A percentile compares a stretch with the other conserved stretches of the same genome.
Evolutionary conservation across 2,329 filamentous ascomycete genomes (phyloP).

Genomic region (Cladobotryum mycophilum): DNA sequence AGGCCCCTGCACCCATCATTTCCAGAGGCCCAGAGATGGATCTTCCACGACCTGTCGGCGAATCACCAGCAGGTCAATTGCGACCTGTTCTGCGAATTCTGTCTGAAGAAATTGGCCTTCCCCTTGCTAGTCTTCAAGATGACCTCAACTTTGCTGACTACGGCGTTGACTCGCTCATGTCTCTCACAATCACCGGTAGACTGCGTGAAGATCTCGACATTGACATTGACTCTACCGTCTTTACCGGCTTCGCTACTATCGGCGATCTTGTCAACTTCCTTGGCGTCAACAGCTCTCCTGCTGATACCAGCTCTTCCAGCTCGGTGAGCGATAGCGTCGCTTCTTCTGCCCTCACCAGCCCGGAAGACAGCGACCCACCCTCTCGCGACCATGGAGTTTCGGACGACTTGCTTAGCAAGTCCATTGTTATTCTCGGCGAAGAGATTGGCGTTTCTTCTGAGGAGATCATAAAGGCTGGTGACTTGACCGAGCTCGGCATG

Average conservation of each 20-base stretch:
- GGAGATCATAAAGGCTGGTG: slow-evolving; percentile 33
- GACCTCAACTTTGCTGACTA: slow-evolving; percentile 4
- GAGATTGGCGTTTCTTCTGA: slow-evolving; percentile 10
- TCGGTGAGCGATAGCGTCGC: neutral
- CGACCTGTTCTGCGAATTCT: slow-evolving; percentile 39
- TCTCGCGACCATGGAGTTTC: neutral
- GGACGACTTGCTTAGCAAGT: neutral
- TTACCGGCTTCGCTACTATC: slow-evolving; percentile 1
- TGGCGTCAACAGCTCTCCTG: neutral
- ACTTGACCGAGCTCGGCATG: slow-evolving; percentile 51
- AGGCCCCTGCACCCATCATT: too few relatives aligned
- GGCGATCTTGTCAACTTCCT: slow-evolving; percentile 1
- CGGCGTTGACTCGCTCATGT: slow-evolving; percentile 9
- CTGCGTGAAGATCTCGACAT: slow-evolving; percentile 12
- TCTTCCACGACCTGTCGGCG: neutral
- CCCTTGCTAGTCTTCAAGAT: slow-evolving; percentile 47
- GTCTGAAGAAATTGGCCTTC: slow-evolving; percentile 49
- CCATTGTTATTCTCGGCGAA: slow-evolving; percentile 6
- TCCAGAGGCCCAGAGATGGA: neutral
- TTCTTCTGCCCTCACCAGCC: slow-evolving; percentile 1
- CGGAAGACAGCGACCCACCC: neutral
- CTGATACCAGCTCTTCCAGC: neutral
- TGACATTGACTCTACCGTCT: slow-evolving; percentile 4
- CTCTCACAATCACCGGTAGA: slow-evolving; percentile 9
- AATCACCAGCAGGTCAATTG: slow-evolving; percentile 19